phyloP scores from a whole-genome alignment of 78 protist genomes.

The Emiliania huxleyi region DNA sequence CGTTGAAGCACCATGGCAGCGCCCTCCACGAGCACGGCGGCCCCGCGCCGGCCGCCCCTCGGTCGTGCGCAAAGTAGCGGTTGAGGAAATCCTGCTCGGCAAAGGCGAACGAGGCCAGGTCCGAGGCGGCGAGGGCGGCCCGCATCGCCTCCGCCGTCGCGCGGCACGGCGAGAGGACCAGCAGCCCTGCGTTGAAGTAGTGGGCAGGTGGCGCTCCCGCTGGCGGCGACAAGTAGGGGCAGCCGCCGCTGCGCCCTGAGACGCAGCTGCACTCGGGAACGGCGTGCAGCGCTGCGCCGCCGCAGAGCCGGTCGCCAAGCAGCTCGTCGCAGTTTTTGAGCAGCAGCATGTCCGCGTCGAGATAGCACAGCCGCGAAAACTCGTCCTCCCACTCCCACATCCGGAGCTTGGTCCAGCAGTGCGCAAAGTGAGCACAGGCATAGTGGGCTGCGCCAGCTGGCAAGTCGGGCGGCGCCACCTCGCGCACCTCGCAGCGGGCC shows the following conservation, averaged over 20 bases:
- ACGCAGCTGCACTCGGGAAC: too few relatives aligned
- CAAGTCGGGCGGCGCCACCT: background rate
- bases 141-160: background rate
- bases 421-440: background rate
- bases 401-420: slow-evolving; percentile 14
- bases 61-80: background rate
- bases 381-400: background rate
- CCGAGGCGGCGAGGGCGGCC: background rate
- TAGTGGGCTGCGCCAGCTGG: background rate
- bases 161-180: background rate
- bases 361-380: background rate
- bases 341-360: slow-evolving; percentile 16
- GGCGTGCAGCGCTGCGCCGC: too few relatives aligned
- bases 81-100: slow-evolving; percentile 22
- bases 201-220: too few relatives aligned
- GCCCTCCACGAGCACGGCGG: too few relatives aligned
- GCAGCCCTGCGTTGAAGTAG: slow-evolving; percentile 19
- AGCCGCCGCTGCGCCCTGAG: too few relatives aligned
- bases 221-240: too few relatives aligned
- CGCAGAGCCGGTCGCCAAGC: background rate
- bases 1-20: background rate
- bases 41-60: too few relatives aligned
- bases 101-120: background rate
- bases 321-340: background rate
- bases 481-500: background rate